A percentile compares a stretch with the other conserved stretches of the same genome.
Evolutionary conservation across 192 early-diverging fungal species (phyloP).

Genomic region (Coemansia sp.): DNA sequence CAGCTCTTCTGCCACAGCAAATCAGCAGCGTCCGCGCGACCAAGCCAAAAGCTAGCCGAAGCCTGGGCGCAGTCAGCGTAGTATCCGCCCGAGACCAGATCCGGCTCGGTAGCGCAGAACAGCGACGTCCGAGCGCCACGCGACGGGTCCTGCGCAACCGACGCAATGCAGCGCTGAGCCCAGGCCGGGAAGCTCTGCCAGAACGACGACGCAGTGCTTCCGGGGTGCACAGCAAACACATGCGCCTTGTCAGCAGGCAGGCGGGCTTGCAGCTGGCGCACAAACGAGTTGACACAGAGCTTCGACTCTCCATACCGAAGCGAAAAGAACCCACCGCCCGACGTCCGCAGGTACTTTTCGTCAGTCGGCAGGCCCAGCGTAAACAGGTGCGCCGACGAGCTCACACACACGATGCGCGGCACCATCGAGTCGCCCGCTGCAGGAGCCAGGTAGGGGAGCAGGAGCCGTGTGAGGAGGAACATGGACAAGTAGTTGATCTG

Average conservation of each 20-base stretch:
- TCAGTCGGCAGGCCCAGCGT: conserved; percentile 50
- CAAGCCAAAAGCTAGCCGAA: conserved; percentile 33
- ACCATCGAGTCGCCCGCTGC: background rate
- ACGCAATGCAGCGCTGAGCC: conserved; percentile 39
- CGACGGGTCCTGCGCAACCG: conserved; percentile 36
- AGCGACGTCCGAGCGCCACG: conserved; percentile 46
- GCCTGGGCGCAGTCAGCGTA: conserved; percentile 41
- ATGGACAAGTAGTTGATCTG: conserved; percentile 53
- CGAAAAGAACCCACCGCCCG: conserved; percentile 45
- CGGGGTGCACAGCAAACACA: conserved; percentile 42
- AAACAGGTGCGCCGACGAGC: conserved; percentile 40
- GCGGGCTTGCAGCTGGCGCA: conserved; percentile 21
- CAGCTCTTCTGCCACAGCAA: conserved; percentile 47
- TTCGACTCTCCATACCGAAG: conserved; percentile 51
- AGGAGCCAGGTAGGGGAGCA: conserved; percentile 26
- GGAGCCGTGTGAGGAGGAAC: conserved; percentile 45
- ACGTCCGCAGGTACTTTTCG: conserved; percentile 26
- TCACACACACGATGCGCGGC: conserved; percentile 44
- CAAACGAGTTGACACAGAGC: conserved; percentile 47
- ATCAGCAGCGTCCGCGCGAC: conserved; percentile 14
- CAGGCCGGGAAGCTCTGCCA: conserved; percentile 38
- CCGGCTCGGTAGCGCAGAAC: conserved; percentile 41
- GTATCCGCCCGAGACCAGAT: conserved; percentile 37
- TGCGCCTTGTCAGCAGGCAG: conserved; percentile 11
- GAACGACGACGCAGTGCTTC: conserved; percentile 45